Evolutionary conservation across 129 eudicot species (phyloP), one percentile per base, ranked within the genome.

Genomic region (Calendula officinalis): DNA sequence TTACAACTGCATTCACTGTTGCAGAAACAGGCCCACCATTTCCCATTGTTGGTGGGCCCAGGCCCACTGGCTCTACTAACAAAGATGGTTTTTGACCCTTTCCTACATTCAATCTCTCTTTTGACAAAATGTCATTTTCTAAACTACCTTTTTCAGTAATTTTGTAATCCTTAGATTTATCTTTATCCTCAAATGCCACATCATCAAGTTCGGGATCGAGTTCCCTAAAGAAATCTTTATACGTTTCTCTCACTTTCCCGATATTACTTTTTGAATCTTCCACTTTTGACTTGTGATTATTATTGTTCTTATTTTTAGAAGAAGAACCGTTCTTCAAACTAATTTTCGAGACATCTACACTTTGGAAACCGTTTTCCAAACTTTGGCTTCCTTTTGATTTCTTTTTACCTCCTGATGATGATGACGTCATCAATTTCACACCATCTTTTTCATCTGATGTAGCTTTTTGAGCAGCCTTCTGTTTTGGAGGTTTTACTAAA

Each of bases 191-290:
- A 5, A 82, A 79, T 37, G 70, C 75, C 62, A 78, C 58, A 45
- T 66, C 85, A 8, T 78, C 89, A 14, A 74, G 68, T 68, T 88
- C 98, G 2, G 85, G 82, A 67, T 84, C 83, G 10, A 82, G 57
- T n/a, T 92, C 99, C 61, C 99, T 96, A 72, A 88, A 92, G 56
- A 92, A 83, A 54, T 88, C 99, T 64, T 62, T 77, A 47, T 92
- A 92, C 51, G 75, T 85, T 60, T 79, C 86, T 54, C 53, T 79
- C 15, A 72, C 79, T 47, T 81, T 85, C 9, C 57, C 80, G 45
- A 22, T 48, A 51, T 73, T 85, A 71, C 72, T 74, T 52, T 62
- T 76, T 36, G 8, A 41, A 54, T 76, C 80, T 55, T 52, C 85
- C 39, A 58, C 66, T 79, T 78, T 79, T 11, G 77, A 71, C 35